phyloP scores from a whole-genome alignment of 164 flowering plant genomes.

The grape (Vitis vinifera) region ASM3070453v1 NC_081807.1:2818501-2819000 shows the following conservation, averaged over 20 bases:
- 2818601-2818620: too few species aligned
- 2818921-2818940: constrained; percentile 23
- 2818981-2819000: constrained; percentile 28
- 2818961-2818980: constrained; percentile 44
- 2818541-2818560: too few species aligned
- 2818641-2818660: too few species aligned
- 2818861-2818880: constrained; percentile 38
- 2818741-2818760: constrained; percentile 34
- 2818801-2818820: constrained; percentile 49
- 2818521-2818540: too few species aligned
- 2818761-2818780: constrained; percentile 26
- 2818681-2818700: too few species aligned
- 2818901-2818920: constrained; percentile 37
- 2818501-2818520: too few species aligned
- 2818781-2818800: constrained; percentile 45
- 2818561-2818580: too few species aligned
- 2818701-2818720: too few species aligned
- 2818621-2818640: too few species aligned
- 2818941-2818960: constrained; percentile 47
- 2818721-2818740: too few species aligned
- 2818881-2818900: constrained; percentile 58
- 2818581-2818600: too few species aligned
- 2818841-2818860: constrained; percentile 26
- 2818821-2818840: constrained; percentile 25
- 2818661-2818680: too few species aligned